Base-by-base conservation (phyloP, 441 rosid species). In the Bruguiera hainesii region DNA sequence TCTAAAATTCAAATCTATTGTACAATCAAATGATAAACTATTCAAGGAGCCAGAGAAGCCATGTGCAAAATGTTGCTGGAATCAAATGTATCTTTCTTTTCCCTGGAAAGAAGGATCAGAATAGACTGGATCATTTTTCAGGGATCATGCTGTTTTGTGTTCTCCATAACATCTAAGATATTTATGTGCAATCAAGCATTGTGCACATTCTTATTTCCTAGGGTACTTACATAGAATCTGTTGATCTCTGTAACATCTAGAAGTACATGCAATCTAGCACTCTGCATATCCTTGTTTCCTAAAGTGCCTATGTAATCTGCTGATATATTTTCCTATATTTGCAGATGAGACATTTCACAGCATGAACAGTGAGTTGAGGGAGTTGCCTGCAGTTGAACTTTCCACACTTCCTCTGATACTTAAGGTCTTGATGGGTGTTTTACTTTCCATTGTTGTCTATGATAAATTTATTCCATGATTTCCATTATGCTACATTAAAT, bases 341-440 rank as follows among this genome's bases (percentile, higher is more conserved):
- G 77, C 89, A 96, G 99, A 68, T 48, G 96, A 93, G 75, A 82
- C 97, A 70, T 93, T 88, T 82, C 98, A 88, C 75, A 78, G 82
- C 75, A 77, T 85, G 76, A 85, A 83, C 73, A 93, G 91, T 65
- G 97, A 89, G 70, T 80, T 96, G 81, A 87, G 91, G 84, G 99
- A 96, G 75, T 83, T 96, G 77, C 99, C 99, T 65, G 83, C 92
- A 5, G 88, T 96, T 76, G 99, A 96, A 77, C 97, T 93, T 79
- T 86, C 98, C 51, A 85, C 96, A 29, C 99, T 96, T 73, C 97
- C 94, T 62, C 71, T 89, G 73, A 82, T 96, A 69, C 91, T 90
- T 70, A 96, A 96, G 99, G 99, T 96, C 75, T 48, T 68, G 61
- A 71, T 64, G 20, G 73, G 37, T 58, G 73, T 61, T 69, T 46